phyloP scores from a whole-genome alignment of 2,329 filamentous ascomycete species.

The Paecilomyces sp. region DNA sequence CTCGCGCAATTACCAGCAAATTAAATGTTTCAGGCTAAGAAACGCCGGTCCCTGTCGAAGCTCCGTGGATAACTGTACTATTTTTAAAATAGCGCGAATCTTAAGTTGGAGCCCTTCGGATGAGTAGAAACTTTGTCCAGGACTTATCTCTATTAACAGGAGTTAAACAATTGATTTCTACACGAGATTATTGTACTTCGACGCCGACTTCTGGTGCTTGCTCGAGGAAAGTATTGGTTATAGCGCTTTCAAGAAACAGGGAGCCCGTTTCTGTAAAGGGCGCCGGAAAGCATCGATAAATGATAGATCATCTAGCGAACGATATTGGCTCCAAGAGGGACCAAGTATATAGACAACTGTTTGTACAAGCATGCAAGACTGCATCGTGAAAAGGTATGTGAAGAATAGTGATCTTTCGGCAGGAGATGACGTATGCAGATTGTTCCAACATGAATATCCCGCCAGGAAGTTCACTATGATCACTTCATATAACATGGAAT shows the following conservation, averaged over 20 bases:
- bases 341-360: too few species aligned
- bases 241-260: too few species aligned
- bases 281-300: too few species aligned
- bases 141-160: not conserved
- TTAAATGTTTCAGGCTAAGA: not conserved
- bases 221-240: too few species aligned
- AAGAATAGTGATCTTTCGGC: not conserved
- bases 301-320: not conserved
- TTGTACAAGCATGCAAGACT: not conserved
- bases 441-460: not conserved
- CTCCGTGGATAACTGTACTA: not conserved
- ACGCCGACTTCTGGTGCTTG: not conserved
- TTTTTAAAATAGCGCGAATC: not conserved
- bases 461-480: not conserved
- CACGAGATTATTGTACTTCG: not conserved
- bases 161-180: not conserved
- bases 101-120: not conserved
- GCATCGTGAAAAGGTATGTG: not conserved
- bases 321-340: not conserved
- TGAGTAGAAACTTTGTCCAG: not conserved
- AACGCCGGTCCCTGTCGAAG: not conserved
- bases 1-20: not conserved
- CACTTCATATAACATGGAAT: not conserved
- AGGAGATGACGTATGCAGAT: not conserved
- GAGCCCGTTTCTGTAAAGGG: too few species aligned